phyloP scores from a whole-genome alignment of 148 eudicot species.

The Rhododendron griersonianum region DNA sequence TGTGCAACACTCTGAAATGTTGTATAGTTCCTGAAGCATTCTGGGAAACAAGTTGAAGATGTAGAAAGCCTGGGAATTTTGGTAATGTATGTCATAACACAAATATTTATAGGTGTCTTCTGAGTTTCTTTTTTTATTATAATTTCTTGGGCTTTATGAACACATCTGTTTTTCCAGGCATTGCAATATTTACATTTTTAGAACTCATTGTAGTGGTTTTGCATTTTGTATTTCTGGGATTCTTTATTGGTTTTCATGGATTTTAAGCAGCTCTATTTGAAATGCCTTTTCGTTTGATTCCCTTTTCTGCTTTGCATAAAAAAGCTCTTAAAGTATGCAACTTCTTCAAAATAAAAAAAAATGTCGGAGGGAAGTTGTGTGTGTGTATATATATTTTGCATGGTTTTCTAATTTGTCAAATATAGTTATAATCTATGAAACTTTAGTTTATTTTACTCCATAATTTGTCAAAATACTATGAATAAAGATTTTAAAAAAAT shows the following conservation, averaged over 20 bases:
- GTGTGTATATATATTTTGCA: too few species aligned
- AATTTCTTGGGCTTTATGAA: background rate
- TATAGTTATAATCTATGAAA: too few species aligned
- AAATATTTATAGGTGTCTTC: background rate
- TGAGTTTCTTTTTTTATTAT: background rate
- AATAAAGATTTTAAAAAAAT: too few species aligned
- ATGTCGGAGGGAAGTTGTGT: too few species aligned
- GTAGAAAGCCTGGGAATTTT: background rate
- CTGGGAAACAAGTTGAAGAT: background rate
- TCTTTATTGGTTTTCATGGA: background rate
- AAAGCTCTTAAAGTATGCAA: background rate
- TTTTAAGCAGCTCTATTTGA: background rate
- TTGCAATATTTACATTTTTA: background rate
- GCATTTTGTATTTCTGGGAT: background rate
- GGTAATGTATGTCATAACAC: background rate
- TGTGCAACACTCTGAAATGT: background rate
- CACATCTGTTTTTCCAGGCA: background rate
- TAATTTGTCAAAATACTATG: too few species aligned
- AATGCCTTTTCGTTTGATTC: background rate
- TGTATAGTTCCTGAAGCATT: constrained; percentile 3
- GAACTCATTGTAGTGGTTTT: background rate
- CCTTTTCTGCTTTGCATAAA: background rate
- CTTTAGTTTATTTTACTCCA: too few species aligned
- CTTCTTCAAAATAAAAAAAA: background rate
- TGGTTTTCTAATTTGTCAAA: too few species aligned